A percentile compares a stretch with the other conserved stretches of the same genome.
These are phyloP conservation scores for Linum tenue DNA, from an alignment of 345 rosid genomes.

Conservation along the genomic window DNA sequence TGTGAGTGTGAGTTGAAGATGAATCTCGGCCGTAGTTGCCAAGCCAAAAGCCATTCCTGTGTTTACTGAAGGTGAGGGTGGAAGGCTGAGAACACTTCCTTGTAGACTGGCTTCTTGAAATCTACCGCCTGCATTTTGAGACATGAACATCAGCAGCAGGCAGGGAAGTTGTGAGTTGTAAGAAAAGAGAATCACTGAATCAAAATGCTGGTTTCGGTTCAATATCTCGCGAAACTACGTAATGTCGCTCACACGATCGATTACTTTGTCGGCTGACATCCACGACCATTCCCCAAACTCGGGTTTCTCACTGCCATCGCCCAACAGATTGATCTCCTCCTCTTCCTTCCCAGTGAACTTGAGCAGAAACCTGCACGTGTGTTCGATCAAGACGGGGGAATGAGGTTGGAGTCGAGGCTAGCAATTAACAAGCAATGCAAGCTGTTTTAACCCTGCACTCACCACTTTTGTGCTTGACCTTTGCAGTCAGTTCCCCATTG, in stretches of 20 bases:
- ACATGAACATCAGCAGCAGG: conserved; percentile 7
- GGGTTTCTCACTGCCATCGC: conserved; percentile 81
- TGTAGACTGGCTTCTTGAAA: conserved; percentile 84
- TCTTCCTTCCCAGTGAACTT: conserved; percentile 76
- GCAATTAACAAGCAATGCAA: not conserved
- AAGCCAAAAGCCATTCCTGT: too few species aligned
- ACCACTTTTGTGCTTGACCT: conserved; percentile 99
- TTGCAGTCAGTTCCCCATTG: conserved; percentile 94
- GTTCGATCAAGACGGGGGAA: not conserved
- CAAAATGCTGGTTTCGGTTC: not conserved
- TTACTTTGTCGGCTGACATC: conserved; percentile 59
- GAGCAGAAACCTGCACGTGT: conserved; percentile 60
- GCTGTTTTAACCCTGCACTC: conserved; percentile 14
- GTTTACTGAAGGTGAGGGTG: conserved; percentile 46
- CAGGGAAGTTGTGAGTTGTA: not conserved
- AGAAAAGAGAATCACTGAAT: not conserved
- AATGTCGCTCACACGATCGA: conserved; percentile 44
- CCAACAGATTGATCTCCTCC: conserved; percentile 76
- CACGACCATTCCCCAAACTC: conserved; percentile 88
- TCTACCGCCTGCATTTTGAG: conserved; percentile 56
- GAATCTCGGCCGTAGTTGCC: too few species aligned
- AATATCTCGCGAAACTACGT: not conserved
- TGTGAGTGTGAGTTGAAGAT: too few species aligned
- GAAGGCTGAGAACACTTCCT: conserved; percentile 56
- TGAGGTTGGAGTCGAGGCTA: not conserved